These are phyloP conservation scores for Blastocystis sp. DNA, from an alignment of 352 stramenopile genomes.

Conservation along the genomic window DNA sequence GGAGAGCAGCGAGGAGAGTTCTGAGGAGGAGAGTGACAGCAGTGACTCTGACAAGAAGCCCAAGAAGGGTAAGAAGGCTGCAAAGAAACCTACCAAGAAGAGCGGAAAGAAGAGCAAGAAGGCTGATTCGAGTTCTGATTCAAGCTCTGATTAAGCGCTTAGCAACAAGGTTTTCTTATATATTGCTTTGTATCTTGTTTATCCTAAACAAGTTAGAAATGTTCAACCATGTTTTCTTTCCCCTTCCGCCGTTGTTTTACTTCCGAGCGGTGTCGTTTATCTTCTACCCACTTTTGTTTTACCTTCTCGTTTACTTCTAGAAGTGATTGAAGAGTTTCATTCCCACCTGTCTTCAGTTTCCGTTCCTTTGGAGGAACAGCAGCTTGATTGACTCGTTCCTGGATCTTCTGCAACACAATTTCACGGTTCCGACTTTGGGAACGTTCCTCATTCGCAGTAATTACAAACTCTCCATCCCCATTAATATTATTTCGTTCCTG, in stretches of 20 bases:
- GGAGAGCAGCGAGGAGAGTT: not conserved
- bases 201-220: slow-evolving; percentile 31
- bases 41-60: not conserved
- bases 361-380: slow-evolving; percentile 62
- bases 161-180: not conserved
- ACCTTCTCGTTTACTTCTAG: slow-evolving; percentile 61
- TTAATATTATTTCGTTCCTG: slow-evolving; percentile 65
- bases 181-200: not conserved
- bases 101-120: slow-evolving; percentile 38
- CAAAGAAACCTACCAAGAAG: slow-evolving; percentile 49
- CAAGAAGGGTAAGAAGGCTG: slow-evolving; percentile 45
- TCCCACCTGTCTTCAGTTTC: slow-evolving; percentile 51
- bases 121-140: slow-evolving; percentile 44
- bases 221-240: not conserved
- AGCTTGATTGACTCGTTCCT: slow-evolving; percentile 64
- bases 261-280: slow-evolving; percentile 61
- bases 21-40: not conserved
- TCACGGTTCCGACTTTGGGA: slow-evolving; percentile 63
- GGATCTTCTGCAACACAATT: slow-evolving; percentile 63
- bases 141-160: slow-evolving; percentile 39
- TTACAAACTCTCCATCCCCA: slow-evolving; percentile 63
- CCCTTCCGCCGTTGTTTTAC: slow-evolving; percentile 63
- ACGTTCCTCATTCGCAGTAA: slow-evolving; percentile 61
- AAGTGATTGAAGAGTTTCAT: not conserved
- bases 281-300: slow-evolving; percentile 58